Evolutionary conservation across 2,329 filamentous ascomycete genomes (phyloP).

Genomic region (Pseudogymnoascus destructans): DNA sequence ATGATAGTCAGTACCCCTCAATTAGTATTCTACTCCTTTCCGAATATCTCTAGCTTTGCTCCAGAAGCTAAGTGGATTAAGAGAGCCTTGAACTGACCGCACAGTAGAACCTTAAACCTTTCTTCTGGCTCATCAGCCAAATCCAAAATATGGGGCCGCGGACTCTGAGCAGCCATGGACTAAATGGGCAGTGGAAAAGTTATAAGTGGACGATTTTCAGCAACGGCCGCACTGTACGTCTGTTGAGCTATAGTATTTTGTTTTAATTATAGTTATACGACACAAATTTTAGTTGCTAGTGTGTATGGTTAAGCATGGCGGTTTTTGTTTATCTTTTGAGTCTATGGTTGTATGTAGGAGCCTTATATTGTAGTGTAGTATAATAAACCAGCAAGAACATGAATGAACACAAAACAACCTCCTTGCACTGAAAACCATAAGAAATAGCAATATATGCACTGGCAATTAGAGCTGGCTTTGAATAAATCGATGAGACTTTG

Average conservation of each 20-base stretch:
- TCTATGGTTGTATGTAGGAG: background rate
- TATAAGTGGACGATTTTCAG: conserved; percentile 1
- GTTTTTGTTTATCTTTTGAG: background rate
- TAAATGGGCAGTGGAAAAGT: conserved; percentile 2
- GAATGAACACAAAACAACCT: background rate
- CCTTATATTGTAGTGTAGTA: background rate
- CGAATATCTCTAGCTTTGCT: background rate
- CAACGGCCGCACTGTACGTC: background rate
- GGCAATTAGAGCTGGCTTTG: background rate
- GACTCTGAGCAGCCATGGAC: background rate
- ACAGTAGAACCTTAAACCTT: background rate
- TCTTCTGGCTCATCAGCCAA: background rate
- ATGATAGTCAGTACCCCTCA: background rate
- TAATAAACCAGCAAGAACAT: background rate
- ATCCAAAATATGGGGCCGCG: background rate
- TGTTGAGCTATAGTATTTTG: background rate
- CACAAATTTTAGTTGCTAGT: background rate
- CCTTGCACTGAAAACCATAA: background rate
- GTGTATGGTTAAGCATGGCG: background rate
- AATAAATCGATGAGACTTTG: background rate
- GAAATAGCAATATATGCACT: background rate
- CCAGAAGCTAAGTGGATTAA: background rate
- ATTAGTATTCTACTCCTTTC: background rate
- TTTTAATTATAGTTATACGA: background rate
- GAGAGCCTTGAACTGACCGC: background rate